A percentile compares a stretch with the other conserved stretches of the same genome.
phyloP scores from a whole-genome alignment of 805 yeast species.

The Ogataea nonfermentans region DNA sequence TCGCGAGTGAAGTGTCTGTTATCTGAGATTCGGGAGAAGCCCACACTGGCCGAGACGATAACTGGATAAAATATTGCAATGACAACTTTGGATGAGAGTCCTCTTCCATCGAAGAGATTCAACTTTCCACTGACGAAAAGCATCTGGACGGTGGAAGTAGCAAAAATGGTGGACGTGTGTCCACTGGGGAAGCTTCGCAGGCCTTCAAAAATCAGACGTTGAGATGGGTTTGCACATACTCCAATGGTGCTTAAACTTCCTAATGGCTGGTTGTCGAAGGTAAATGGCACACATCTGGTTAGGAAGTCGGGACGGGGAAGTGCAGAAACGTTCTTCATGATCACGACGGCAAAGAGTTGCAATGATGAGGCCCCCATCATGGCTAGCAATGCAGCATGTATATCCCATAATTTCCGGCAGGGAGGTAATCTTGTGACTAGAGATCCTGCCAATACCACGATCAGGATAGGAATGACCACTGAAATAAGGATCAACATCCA shows the following conservation, averaged over 20 bases:
- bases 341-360: conserved; percentile 39
- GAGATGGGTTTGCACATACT: conserved; percentile 43
- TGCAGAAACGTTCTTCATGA: conserved; percentile 49
- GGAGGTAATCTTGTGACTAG: conserved; percentile 20
- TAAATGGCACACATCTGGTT: conserved; percentile 45
- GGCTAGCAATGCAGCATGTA: conserved; percentile 37
- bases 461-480: conserved; percentile 34
- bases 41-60: conserved; percentile 34
- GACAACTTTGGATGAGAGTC: conserved; percentile 35
- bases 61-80: conserved; percentile 36
- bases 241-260: conserved; percentile 42
- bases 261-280: conserved; percentile 31
- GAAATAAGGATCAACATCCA: conserved; percentile 32
- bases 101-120: conserved; percentile 37
- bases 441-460: conserved; percentile 24
- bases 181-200: conserved; percentile 60
- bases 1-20: conserved; percentile 44
- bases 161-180: conserved; percentile 50
- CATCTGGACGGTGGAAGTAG: conserved; percentile 41
- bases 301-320: conserved; percentile 54
- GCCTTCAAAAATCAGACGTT: conserved; percentile 43
- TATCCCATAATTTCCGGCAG: conserved; percentile 40
- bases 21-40: conserved; percentile 47
- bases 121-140: conserved; percentile 36
- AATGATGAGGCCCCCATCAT: conserved; percentile 38